These are phyloP conservation scores for Pyrenula massariospora DNA, from an alignment of 495 filamentous ascomycete genomes.

Conservation along the genomic window DNA sequence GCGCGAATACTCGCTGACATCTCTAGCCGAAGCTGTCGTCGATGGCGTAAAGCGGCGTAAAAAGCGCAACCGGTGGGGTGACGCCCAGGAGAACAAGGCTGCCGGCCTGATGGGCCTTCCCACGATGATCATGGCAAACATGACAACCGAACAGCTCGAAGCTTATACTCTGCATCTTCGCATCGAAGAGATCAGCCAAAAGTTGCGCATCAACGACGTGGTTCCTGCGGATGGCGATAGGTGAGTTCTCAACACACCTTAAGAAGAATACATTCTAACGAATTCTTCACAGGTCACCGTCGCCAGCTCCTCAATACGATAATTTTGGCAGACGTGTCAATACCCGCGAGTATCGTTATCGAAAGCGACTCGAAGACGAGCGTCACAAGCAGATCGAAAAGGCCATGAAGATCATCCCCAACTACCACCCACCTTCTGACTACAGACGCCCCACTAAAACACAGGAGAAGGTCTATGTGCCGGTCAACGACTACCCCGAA, in stretches of 20 bases:
- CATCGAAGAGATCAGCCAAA: slow-evolving; percentile 98
- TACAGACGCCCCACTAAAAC: slow-evolving; percentile 98
- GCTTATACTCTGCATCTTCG: slow-evolving; percentile 90
- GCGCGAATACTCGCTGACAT: not conserved
- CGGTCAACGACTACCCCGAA: slow-evolving; percentile 99
- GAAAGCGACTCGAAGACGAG: slow-evolving; percentile 94
- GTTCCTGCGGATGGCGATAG: slow-evolving; percentile 89
- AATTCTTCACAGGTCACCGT: slow-evolving; percentile 62
- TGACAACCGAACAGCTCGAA: slow-evolving; percentile 96
- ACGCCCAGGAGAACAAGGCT: slow-evolving; percentile 92
- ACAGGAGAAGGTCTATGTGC: slow-evolving; percentile 99
- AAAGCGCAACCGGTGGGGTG: slow-evolving; percentile 97
- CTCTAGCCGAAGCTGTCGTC: slow-evolving; percentile 35
- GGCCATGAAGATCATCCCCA: slow-evolving; percentile 96
- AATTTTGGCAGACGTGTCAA: slow-evolving; percentile 98
- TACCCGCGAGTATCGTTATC: slow-evolving; percentile 92
- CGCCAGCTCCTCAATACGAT: slow-evolving; percentile 93
- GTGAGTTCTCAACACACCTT: slow-evolving; percentile 36
- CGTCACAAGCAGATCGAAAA: slow-evolving; percentile 96
- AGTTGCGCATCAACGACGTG: slow-evolving; percentile 95
- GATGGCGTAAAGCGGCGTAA: slow-evolving; percentile 78
- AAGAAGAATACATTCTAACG: not conserved
- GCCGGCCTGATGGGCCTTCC: slow-evolving; percentile 95
- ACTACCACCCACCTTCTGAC: slow-evolving; percentile 94
- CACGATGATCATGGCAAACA: slow-evolving; percentile 88